Base-by-base conservation (phyloP, 2,329 filamentous ascomycete species). In the Exophiala viscosa region DNA sequence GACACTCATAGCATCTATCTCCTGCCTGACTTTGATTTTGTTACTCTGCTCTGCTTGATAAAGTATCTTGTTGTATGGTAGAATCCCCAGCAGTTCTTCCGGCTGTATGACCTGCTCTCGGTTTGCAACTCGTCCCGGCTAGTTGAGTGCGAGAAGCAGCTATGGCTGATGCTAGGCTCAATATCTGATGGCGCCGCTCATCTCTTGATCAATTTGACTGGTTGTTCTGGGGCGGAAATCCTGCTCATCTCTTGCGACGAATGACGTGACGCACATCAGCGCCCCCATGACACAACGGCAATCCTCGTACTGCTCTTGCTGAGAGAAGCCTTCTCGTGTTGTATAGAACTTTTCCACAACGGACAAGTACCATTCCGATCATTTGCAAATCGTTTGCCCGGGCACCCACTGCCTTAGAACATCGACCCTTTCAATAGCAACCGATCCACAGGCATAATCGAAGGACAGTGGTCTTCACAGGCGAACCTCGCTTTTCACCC, bases 21-120 rank as follows among this genome's bases (percentile, higher is more conserved):
- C 56, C 58, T 60, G 58, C 52, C 57, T 60, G 57, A 51, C 34
- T 55, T 49, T 49, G 53, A 31, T 17, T 39, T 39, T 54, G 54
- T 57, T 60, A 57, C 53, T 58, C 53, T 60, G 58, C 69, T 72
- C 52, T 75, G 76, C 65, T 80, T 84, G 84, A 82, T 75, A 82
- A 83, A 77, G 81, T 81, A 79, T 82, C 81, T 83, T 79, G 79
- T 83, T 83, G 82, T 81, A 80, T 78, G 78, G 73, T 72, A 75
- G 73, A 68, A 67, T 69, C 66, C 69, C 68, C 72, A 74, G 45
- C 48, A 52, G 47, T 46, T 45, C 45, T 46, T 51, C 41, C 40
- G 31, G 48, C 48, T 50, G 52, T 35, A 44, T 35, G 48, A 52
- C 38, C 45, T 45, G 34, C 49, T 46, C 49, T 48, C 48, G 43